Percentiles rank a stretch among this genome's conserved stretches.
These are phyloP conservation scores for Ophiostoma montium DNA, from an alignment of 2,329 filamentous ascomycete species.

Conservation along the genomic window DNA sequence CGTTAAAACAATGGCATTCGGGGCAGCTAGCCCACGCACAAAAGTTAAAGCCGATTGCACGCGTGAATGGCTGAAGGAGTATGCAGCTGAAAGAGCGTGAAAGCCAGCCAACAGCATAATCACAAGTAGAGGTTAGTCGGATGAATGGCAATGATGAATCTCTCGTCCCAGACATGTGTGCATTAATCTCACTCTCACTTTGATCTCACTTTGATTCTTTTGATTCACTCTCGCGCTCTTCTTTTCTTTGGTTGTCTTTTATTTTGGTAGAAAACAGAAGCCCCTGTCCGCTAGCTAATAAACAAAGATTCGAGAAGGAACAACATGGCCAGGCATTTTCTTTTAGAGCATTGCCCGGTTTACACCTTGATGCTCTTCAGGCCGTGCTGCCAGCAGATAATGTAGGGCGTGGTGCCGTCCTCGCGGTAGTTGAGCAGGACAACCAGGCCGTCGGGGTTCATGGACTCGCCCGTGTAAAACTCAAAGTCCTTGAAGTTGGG, in stretches of 20 bases:
- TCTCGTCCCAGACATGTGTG: no score
- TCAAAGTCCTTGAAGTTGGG: constrained; percentile 92
- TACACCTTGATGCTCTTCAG: constrained; percentile 86
- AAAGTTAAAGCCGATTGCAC: no score
- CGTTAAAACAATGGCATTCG: no score
- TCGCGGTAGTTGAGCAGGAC: constrained; percentile 95
- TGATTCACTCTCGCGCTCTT: no score
- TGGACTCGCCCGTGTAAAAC: constrained; percentile 82
- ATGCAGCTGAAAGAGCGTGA: no score
- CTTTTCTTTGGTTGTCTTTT: not conserved
- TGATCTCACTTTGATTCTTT: no score
- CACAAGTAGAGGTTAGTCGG: no score
- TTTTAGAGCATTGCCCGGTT: constrained; percentile 14
- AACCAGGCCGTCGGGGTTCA: constrained; percentile 90
- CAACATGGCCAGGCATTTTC: not conserved
- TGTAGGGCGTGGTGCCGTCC: constrained; percentile 80
- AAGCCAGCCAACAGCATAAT: no score
- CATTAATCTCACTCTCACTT: no score
- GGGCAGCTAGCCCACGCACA: no score
- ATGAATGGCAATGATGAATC: no score
- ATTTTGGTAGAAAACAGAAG: not conserved
- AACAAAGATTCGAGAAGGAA: not conserved
- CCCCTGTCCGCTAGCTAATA: not conserved
- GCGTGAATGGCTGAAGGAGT: no score
- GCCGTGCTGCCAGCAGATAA: constrained; percentile 93